Evolutionary conservation across 345 rosid genomes (phyloP).

Genomic region (Reutealis trisperma): DNA sequence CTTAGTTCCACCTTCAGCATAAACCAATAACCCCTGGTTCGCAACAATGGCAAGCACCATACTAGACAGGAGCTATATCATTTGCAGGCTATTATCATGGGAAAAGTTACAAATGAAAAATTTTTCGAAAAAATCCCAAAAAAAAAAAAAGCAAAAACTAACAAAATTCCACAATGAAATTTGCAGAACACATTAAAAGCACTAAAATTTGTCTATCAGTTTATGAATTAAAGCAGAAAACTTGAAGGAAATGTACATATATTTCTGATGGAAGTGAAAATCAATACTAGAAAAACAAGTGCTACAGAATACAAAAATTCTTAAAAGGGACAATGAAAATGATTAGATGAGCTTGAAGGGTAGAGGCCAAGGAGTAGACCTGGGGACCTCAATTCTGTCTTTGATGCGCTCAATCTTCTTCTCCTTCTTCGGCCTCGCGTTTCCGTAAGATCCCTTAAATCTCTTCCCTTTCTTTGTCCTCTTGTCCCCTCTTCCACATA

Average conservation of each 20-base stretch:
- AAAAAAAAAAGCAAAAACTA: not conserved
- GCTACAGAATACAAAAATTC: not conserved
- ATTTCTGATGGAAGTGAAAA: not conserved
- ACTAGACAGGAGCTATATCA: no score
- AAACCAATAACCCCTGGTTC: not conserved
- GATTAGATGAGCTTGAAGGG: slow-evolving; percentile 91
- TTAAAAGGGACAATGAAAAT: not conserved
- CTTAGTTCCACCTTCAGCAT: not conserved
- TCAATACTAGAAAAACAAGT: not conserved
- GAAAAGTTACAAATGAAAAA: no score
- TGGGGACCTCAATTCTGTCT: slow-evolving; percentile 88
- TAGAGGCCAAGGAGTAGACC: slow-evolving; percentile 99
- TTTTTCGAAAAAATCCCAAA: not conserved
- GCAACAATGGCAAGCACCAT: no score
- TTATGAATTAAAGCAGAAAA: not conserved
- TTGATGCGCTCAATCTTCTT: slow-evolving; percentile 89
- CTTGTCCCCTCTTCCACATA: slow-evolving; percentile 93
- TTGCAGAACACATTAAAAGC: not conserved
- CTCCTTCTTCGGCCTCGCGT: slow-evolving; percentile 84
- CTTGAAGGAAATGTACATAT: not conserved
- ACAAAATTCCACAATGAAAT: not conserved
- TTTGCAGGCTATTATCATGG: not conserved
- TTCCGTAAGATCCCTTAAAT: slow-evolving; percentile 88
- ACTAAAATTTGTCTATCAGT: not conserved
- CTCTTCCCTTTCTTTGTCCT: slow-evolving; percentile 91